phyloP scores from a whole-genome alignment of 176 grass and related monocot species.

The Oryza meridionalis region DNA sequence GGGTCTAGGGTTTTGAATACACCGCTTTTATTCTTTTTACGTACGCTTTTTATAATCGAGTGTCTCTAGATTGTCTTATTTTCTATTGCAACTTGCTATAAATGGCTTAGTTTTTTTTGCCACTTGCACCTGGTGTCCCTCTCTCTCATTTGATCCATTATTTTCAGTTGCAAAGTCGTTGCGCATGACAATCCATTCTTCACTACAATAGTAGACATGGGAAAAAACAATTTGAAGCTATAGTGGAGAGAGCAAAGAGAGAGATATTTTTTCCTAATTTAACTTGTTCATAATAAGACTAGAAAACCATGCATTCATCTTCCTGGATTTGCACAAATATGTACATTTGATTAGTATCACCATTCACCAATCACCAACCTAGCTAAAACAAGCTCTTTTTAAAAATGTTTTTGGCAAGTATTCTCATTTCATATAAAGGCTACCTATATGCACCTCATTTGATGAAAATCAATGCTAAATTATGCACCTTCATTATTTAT shows the following conservation, averaged over 20 bases:
- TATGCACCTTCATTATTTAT: not conserved
- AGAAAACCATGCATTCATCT: not conserved
- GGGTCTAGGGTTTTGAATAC: not conserved
- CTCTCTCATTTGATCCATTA: not conserved
- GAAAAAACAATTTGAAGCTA: not conserved
- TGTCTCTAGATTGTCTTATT: conserved; percentile 18
- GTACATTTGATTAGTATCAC: not conserved
- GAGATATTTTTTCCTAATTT: not conserved
- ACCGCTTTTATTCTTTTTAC: not conserved
- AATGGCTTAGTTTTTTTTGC: not conserved
- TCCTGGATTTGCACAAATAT: not conserved
- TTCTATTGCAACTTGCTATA: conserved; percentile 30
- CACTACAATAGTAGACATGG: not conserved
- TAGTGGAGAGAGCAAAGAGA: not conserved
- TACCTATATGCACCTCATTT: not conserved
- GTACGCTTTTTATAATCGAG: conserved; percentile 36
- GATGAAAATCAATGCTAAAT: not conserved
- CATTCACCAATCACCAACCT: too few relatives aligned
- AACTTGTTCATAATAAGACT: not conserved
- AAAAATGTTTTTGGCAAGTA: not conserved
- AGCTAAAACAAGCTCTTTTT: not conserved
- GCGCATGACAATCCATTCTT: not conserved
- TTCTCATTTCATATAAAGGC: not conserved
- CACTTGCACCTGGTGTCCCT: conserved; percentile 34
- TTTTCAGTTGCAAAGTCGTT: not conserved